These are phyloP conservation scores for Diplodia sapinea DNA, from an alignment of 2,329 filamentous ascomycete genomes.

Conservation along the genomic window DNA sequence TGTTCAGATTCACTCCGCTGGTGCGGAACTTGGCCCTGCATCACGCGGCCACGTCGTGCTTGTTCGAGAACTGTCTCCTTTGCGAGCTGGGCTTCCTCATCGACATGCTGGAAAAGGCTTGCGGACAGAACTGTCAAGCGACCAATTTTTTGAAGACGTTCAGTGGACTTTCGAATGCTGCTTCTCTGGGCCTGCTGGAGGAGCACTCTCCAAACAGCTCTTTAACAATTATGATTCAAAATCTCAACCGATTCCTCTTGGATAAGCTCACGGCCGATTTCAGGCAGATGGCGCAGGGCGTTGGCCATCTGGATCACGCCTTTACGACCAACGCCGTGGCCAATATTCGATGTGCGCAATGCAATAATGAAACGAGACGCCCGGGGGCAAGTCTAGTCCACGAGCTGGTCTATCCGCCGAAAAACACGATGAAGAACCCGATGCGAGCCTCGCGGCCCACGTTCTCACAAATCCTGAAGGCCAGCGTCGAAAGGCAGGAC, in stretches of 20 bases:
- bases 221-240: slow-evolving; percentile 82
- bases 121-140: slow-evolving; percentile 91
- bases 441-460: slow-evolving; percentile 60
- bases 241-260: slow-evolving; percentile 82
- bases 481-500: slow-evolving; percentile 86
- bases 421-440: slow-evolving; percentile 60
- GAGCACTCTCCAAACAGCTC: slow-evolving; percentile 76
- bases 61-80: slow-evolving; percentile 81
- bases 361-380: slow-evolving; percentile 82
- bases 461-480: slow-evolving; percentile 92
- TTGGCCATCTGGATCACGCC: slow-evolving; percentile 71
- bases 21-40: slow-evolving; percentile 86
- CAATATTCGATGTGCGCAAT: slow-evolving; percentile 83
- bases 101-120: slow-evolving; percentile 97
- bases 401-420: slow-evolving; percentile 79
- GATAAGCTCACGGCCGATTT: slow-evolving; percentile 81
- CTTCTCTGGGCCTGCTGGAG: slow-evolving; percentile 80
- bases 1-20: slow-evolving; percentile 88
- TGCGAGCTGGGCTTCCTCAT: slow-evolving; percentile 96
- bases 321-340: slow-evolving; percentile 73
- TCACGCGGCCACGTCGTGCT: slow-evolving; percentile 84
- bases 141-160: slow-evolving; percentile 93
- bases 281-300: slow-evolving; percentile 65
- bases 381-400: slow-evolving; percentile 81
- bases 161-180: slow-evolving; percentile 78